Evolutionary conservation across 805 yeast genomes (phyloP).

Genomic region (Yarrowia sp.): DNA sequence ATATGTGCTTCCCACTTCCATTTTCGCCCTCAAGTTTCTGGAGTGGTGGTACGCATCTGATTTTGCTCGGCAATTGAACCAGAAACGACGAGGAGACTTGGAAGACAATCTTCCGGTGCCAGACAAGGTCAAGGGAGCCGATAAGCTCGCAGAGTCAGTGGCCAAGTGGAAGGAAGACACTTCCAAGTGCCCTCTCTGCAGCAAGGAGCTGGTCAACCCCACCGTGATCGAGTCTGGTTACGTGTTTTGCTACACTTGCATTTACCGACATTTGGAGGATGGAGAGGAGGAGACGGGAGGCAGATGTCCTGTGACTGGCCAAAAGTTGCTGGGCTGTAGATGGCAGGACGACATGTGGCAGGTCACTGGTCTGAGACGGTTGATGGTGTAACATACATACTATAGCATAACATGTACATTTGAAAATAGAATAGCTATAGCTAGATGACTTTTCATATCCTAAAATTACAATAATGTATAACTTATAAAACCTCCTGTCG

Average conservation of each 20-base stretch:
- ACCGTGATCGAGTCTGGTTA: conserved; percentile 89
- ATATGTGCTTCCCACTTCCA: conserved; percentile 70
- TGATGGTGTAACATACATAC: conserved; percentile 51
- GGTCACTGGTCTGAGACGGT: conserved; percentile 67
- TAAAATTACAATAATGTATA: conserved; percentile 1
- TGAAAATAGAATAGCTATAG: neutral
- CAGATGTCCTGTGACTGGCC: conserved; percentile 80
- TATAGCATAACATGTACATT: conserved; percentile 1
- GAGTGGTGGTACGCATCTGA: conserved; percentile 93
- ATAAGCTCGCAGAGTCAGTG: conserved; percentile 27
- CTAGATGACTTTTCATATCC: neutral
- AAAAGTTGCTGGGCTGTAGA: conserved; percentile 64
- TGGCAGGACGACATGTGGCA: conserved; percentile 66
- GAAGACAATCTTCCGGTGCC: conserved; percentile 33
- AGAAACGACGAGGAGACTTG: conserved; percentile 36
- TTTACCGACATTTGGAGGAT: conserved; percentile 57
- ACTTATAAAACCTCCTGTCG: neutral
- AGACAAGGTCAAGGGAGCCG: conserved; percentile 27
- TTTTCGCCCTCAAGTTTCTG: conserved; percentile 73
- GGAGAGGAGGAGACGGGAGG: conserved; percentile 53
- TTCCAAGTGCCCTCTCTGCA: conserved; percentile 50
- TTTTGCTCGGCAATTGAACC: conserved; percentile 56
- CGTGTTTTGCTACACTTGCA: conserved; percentile 86
- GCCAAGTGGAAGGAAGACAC: conserved; percentile 34
- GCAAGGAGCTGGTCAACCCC: conserved; percentile 63